Evolutionary conservation across 768 basidiomycete genomes (phyloP).

Genomic region (Serendipita vermifera): DNA sequence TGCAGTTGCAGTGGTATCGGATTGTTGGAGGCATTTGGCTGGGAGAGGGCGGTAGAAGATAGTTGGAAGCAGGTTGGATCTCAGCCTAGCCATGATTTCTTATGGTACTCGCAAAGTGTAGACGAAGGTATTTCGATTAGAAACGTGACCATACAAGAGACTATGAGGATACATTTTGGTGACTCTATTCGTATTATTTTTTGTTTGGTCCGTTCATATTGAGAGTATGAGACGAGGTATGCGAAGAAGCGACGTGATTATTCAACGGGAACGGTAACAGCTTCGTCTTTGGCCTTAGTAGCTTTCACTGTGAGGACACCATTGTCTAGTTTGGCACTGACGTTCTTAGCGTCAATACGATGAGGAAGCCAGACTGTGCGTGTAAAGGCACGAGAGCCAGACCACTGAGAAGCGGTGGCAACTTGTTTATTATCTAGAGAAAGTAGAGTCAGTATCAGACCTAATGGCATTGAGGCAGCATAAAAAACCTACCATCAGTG

Average conservation of each 20-base stretch:
- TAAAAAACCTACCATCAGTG: constrained; percentile 4
- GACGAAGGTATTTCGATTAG: too few species aligned
- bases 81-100: too few species aligned
- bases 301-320: constrained; percentile 54
- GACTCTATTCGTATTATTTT: too few species aligned
- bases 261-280: constrained; percentile 37
- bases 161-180: too few species aligned
- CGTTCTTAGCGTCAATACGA: constrained; percentile 42
- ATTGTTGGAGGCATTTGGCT: constrained; percentile 17
- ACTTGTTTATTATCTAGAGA: constrained; percentile 1
- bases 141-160: too few species aligned
- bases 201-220: too few species aligned
- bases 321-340: constrained; percentile 51
- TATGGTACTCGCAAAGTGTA: too few species aligned
- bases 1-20: constrained; percentile 25
- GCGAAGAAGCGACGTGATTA: too few species aligned
- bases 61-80: too few species aligned
- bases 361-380: constrained; percentile 63
- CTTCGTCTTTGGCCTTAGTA: constrained; percentile 45
- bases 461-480: neutral
- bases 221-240: too few species aligned
- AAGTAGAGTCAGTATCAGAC: neutral
- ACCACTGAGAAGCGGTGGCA: neutral
- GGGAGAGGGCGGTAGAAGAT: too few species aligned
- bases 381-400: constrained; percentile 31